Conservation (phyloP, 2,329 filamentous ascomycete species). For the Rasamsonia emersonii region DNA sequence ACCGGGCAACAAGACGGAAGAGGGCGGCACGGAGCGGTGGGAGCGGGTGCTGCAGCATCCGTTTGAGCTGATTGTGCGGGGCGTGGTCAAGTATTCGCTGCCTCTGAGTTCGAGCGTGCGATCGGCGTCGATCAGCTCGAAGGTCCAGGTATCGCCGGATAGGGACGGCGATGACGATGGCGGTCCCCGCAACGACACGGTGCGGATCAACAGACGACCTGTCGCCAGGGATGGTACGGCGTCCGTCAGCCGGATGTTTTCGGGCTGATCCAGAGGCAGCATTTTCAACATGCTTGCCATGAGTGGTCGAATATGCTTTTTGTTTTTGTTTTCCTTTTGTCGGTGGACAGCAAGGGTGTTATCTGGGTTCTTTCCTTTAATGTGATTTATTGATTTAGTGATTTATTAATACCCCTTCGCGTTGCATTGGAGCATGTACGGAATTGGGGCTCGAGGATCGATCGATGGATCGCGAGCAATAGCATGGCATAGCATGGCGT, state of each 20-base stretch:
- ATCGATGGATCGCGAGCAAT: too few species aligned
- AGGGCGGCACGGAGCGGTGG: slow-evolving; percentile 77
- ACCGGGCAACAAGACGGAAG: slow-evolving; percentile 80
- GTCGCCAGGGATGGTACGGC: too few species aligned
- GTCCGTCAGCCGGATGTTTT: slow-evolving; percentile 3
- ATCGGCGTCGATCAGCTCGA: slow-evolving; percentile 41
- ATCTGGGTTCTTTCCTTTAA: neutral
- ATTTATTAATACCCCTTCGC: too few species aligned
- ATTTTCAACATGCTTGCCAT: neutral
- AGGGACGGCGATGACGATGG: slow-evolving; percentile 13
- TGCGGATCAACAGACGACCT: slow-evolving; percentile 10
- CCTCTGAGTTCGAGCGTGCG: slow-evolving; percentile 49
- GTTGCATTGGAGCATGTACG: slow-evolving; percentile 8
- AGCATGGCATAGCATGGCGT: too few species aligned
- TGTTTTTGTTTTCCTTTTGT: slow-evolving; percentile 1
- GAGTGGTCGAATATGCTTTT: neutral
- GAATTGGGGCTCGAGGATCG: too few species aligned
- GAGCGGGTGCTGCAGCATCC: slow-evolving; percentile 82
- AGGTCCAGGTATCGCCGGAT: slow-evolving; percentile 29
- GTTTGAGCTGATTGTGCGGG: slow-evolving; percentile 87
- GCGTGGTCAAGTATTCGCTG: slow-evolving; percentile 74
- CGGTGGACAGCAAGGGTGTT: neutral
- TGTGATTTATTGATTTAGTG: too few species aligned
- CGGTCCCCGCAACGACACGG: slow-evolving; percentile 21
- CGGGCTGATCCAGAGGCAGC: neutral